phyloP scores from a whole-genome alignment of 2,329 filamentous ascomycete genomes.

The Pseudogymnoascus sp. region DNA sequence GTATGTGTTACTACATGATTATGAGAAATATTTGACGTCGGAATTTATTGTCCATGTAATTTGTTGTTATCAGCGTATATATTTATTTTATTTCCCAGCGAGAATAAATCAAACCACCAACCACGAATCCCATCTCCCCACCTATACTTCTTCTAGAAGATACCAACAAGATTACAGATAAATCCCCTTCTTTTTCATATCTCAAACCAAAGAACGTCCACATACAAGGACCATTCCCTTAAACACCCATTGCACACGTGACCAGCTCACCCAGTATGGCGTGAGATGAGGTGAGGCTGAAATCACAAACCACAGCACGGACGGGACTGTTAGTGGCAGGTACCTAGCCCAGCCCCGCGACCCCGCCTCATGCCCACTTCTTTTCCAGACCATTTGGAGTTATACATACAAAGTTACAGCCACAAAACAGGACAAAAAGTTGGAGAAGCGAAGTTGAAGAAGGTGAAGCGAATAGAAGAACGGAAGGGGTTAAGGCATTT shows the following conservation, averaged over 20 bases:
- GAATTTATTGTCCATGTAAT: neutral
- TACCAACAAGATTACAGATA: neutral
- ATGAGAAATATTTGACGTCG: neutral
- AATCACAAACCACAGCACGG: neutral
- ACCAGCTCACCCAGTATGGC: neutral
- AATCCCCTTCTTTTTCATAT: neutral
- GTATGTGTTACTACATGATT: neutral
- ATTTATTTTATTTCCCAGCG: neutral
- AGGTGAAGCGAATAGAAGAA: neutral
- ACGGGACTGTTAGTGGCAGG: conserved; percentile 3
- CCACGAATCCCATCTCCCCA: neutral
- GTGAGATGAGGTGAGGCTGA: conserved; percentile 6
- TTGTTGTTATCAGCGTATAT: neutral
- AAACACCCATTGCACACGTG: neutral
- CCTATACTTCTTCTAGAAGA: neutral
- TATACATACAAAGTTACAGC: neutral
- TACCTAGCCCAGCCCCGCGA: conserved; percentile 1
- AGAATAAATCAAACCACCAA: neutral
- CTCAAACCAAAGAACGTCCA: neutral
- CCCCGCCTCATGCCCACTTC: conserved; percentile 6
- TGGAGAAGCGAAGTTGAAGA: neutral
- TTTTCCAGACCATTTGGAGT: neutral
- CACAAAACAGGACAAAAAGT: neutral
- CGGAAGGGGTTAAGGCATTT: neutral
- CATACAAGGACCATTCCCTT: neutral